Evolutionary conservation across 129 eudicot genomes (phyloP), one percentile per base, ranked within the genome.

Genomic region (Lactuca saligna): DNA sequence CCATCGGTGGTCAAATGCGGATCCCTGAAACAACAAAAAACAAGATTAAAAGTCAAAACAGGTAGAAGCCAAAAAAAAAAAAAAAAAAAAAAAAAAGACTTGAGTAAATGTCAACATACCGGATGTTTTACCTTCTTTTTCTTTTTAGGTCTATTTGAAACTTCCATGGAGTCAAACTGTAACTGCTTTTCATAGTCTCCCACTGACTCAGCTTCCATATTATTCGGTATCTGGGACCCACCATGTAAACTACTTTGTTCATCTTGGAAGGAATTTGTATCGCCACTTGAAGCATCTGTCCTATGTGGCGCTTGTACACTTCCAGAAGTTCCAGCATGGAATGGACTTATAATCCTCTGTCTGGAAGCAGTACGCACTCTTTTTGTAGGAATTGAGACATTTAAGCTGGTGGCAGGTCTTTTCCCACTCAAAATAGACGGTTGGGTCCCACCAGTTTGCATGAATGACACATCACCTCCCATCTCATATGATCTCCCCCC

Each of bases 241-340:
- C 91, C 97, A 72, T 77, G 93, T 11, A 87, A 69, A 70, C 83
- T 87, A 63, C 85, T 82, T 57, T 80, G 97, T 75, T 90, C 99
- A 80, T 94, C 99, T 81, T 94, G 99, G 78, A 83, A 94, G 44
- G 96, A 94, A 75, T 79, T 87, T 20, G 95, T 90, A 75, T 90
- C 99, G 56, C 96, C 97, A 80, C 99, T 94, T 63, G 99, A 89
- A 70, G 95, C 96, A 73, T 87, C 99, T 33, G 90, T 60, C 83
- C 85, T 92, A 71, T 62, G 79, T 63, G 90, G 90, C 29, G 80
- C 65, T 76, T 82, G 97, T 57, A 80, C 60, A 71, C 48, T 60
- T 13, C 85, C 97, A 75, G 96, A 80, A 65, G 88, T 38, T 58
- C 87, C 97, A 32, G 80, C 82, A 78, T 75, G 76, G 57, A 83